A percentile compares a stretch with the other conserved stretches of the same genome.
These are phyloP conservation scores for Tuber brumale DNA, from an alignment of 495 filamentous ascomycete species.

Conservation along the genomic window DNA sequence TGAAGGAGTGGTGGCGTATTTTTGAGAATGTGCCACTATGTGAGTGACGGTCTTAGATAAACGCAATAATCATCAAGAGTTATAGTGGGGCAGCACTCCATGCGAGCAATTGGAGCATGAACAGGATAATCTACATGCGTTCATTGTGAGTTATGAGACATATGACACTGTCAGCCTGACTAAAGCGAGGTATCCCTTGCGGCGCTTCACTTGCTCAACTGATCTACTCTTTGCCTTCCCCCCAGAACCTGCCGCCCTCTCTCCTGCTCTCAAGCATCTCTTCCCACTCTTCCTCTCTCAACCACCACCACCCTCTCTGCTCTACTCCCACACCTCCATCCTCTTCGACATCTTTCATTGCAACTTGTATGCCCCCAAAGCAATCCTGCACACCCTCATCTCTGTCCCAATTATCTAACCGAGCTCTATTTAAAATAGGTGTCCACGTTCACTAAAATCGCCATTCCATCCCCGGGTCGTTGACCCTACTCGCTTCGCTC, in stretches of 20 bases:
- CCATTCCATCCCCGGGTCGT: slow-evolving; percentile 20
- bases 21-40: background rate
- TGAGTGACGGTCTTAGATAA: background rate
- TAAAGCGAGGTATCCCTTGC: background rate
- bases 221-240: background rate
- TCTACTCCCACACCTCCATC: slow-evolving; percentile 14
- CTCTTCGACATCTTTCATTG: slow-evolving; percentile 9
- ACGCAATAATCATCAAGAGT: background rate
- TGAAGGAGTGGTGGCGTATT: background rate
- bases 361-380: slow-evolving; percentile 18
- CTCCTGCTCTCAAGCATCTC: background rate
- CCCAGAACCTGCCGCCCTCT: background rate
- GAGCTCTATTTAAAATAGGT: slow-evolving; percentile 17
- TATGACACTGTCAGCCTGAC: background rate
- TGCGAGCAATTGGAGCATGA: too few species aligned
- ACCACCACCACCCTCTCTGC: slow-evolving; percentile 19
- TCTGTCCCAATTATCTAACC: slow-evolving; percentile 3
- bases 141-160: background rate
- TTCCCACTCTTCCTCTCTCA: slow-evolving; percentile 12
- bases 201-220: background rate
- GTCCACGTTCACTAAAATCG: slow-evolving; percentile 11
- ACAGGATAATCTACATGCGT: background rate
- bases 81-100: background rate
- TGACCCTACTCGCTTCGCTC: slow-evolving; percentile 29
- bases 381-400: slow-evolving; percentile 7